These are phyloP conservation scores for Tremellales sp. DNA, from an alignment of 1,284 basidiomycete species.

Conservation along the genomic window DNA sequence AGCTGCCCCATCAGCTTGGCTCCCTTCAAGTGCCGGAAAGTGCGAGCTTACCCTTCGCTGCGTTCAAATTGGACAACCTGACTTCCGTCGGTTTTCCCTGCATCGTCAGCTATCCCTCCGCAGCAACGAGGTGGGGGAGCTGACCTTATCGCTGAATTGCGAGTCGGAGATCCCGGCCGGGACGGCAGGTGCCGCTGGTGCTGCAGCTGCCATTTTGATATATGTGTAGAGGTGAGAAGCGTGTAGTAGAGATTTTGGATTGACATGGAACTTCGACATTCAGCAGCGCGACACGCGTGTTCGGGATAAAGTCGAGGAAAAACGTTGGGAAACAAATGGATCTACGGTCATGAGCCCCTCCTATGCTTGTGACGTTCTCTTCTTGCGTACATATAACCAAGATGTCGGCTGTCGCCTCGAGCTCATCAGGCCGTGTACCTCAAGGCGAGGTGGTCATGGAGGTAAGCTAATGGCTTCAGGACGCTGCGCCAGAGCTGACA, in stretches of 20 bases:
- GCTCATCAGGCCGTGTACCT: conserved; percentile 32
- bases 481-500: conserved; percentile 6
- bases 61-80: conserved; percentile 89
- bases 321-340: background rate
- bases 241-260: background rate
- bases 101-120: conserved; percentile 8
- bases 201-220: background rate
- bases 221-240: background rate
- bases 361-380: too few relatives aligned
- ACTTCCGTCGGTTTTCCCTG: conserved; percentile 62
- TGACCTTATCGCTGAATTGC: background rate
- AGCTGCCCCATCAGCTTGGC: conserved; percentile 54
- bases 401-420: conserved; percentile 14
- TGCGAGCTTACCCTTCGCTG: conserved; percentile 87
- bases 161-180: background rate
- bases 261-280: background rate
- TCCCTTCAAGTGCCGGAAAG: background rate
- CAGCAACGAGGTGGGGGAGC: background rate
- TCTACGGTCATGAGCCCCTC: too few relatives aligned
- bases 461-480: conserved; percentile 17
- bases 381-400: background rate
- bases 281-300: too few relatives aligned
- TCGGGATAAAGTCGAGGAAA: too few relatives aligned
- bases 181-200: background rate
- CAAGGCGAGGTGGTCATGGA: conserved; percentile 45